Evolutionary conservation across 2,329 filamentous ascomycete species (phyloP).

Genomic region (Acephala macrosclerotiorum): DNA sequence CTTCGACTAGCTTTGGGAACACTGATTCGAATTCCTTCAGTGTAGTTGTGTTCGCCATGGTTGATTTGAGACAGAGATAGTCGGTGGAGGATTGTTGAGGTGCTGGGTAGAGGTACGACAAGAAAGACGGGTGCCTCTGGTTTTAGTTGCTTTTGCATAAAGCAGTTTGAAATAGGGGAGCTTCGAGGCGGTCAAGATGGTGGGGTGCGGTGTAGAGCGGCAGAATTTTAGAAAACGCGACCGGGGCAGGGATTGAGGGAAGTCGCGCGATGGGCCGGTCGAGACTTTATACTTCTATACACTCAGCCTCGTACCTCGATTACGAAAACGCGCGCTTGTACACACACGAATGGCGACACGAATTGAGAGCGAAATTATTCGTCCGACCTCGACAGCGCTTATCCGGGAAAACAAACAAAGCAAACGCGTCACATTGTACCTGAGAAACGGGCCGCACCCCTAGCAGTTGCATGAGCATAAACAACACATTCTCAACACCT

Average conservation of each 20-base stretch:
- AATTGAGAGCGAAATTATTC: neutral
- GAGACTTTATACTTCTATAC: neutral
- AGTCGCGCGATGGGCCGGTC: neutral
- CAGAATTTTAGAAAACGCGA: conserved; percentile 4
- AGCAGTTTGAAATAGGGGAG: neutral
- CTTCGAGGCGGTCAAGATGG: conserved; percentile 21
- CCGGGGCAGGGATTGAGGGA: neutral
- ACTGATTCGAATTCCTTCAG: conserved; percentile 88
- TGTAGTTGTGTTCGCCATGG: conserved; percentile 75
- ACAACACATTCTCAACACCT: neutral
- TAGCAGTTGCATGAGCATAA: conserved; percentile 2
- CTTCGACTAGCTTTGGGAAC: conserved; percentile 85
- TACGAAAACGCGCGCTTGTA: neutral
- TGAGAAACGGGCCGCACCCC: conserved; percentile 16
- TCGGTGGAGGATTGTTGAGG: conserved; percentile 5
- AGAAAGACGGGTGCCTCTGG: neutral
- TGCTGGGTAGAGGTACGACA: neutral
- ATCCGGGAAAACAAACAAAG: neutral
- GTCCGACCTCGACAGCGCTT: neutral
- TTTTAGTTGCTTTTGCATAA: conserved; percentile 11
- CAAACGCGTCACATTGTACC: conserved; percentile 5
- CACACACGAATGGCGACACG: neutral
- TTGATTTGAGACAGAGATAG: conserved; percentile 32
- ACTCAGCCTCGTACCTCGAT: neutral
- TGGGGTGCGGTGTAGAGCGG: conserved; percentile 19